phyloP scores from a whole-genome alignment of 2,329 filamentous ascomycete genomes.

The Trichoderma afroharzianum region DNA sequence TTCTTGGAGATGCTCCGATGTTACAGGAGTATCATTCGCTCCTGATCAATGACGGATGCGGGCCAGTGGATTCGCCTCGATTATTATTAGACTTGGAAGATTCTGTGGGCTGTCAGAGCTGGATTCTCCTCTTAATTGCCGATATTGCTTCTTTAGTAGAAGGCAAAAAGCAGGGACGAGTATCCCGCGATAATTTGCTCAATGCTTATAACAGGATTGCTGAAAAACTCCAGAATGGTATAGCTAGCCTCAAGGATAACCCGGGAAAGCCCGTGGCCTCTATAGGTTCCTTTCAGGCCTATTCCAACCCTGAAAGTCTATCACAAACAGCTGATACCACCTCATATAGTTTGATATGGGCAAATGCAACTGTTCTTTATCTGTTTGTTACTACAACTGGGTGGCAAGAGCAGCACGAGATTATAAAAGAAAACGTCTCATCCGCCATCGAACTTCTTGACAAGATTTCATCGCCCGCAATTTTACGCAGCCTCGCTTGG shows the following conservation, averaged over 20 bases:
- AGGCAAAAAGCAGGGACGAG: neutral
- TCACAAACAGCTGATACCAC: neutral
- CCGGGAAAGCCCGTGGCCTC: neutral
- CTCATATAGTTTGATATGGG: neutral
- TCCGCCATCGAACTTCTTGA: neutral
- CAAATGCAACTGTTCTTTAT: neutral
- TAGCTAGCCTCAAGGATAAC: neutral
- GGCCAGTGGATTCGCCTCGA: neutral
- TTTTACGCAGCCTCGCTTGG: conserved; percentile 4
- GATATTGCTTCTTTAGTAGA: neutral
- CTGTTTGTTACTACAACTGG: neutral
- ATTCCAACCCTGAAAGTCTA: neutral
- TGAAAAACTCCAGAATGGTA: neutral
- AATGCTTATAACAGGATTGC: neutral
- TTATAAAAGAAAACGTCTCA: neutral
- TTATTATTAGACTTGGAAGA: neutral
- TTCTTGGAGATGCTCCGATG: neutral
- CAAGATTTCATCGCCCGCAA: neutral
- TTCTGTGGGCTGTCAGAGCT: conserved; percentile 4
- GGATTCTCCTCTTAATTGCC: neutral
- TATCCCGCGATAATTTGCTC: neutral
- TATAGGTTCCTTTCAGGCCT: neutral
- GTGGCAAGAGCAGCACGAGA: neutral
- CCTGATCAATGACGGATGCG: neutral
- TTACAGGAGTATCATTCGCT: neutral